phyloP scores from a whole-genome alignment of 805 yeast genomes.

The Candida maesae region DNA sequence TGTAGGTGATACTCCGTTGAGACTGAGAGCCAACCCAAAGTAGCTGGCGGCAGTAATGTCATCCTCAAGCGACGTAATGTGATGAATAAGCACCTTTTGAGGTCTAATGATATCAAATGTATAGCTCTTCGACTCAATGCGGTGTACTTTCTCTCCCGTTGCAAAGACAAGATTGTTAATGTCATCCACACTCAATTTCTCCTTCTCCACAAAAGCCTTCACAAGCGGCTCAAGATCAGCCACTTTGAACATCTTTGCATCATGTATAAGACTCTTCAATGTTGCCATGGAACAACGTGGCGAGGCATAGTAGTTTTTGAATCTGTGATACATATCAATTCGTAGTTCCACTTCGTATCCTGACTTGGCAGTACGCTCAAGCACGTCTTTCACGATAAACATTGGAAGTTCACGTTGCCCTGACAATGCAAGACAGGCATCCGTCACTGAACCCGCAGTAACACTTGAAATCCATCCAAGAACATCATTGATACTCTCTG shows the following conservation, averaged over 20 bases:
- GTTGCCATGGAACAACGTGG: background rate
- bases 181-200: conserved; percentile 4
- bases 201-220: conserved; percentile 1
- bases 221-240: conserved; percentile 6
- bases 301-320: background rate
- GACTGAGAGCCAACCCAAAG: conserved; percentile 13
- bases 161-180: conserved; percentile 12
- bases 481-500: conserved; percentile 11
- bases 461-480: conserved; percentile 26
- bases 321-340: conserved; percentile 4
- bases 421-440: conserved; percentile 32
- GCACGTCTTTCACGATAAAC: conserved; percentile 36
- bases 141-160: conserved; percentile 6
- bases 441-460: conserved; percentile 29
- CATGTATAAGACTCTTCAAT: conserved; percentile 12
- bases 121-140: conserved; percentile 10
- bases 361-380: conserved; percentile 31
- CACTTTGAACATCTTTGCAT: conserved; percentile 14
- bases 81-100: conserved; percentile 10
- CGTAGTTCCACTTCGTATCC: conserved; percentile 15
- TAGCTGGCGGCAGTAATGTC: conserved; percentile 9
- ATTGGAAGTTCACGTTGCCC: conserved; percentile 34
- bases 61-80: background rate
- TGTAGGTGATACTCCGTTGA: conserved; percentile 6
- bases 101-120: conserved; percentile 6